phyloP scores from a whole-genome alignment of 768 basidiomycete species.

The Pisolithus orientalis region DNA sequence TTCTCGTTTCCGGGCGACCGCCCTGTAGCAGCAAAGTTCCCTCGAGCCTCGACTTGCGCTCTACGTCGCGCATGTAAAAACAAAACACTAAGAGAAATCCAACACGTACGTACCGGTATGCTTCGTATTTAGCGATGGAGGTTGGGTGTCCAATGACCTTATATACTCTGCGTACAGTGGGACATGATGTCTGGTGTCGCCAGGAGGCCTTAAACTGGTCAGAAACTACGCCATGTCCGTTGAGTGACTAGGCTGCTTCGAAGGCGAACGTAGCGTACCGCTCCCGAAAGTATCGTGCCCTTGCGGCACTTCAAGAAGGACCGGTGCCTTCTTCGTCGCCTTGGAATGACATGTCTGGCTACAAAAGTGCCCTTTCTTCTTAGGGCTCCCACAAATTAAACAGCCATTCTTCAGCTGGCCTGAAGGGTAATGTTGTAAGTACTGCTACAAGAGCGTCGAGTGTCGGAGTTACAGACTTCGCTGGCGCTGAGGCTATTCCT shows the following conservation, averaged over 20 bases:
- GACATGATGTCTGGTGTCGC: slow-evolving; percentile 55
- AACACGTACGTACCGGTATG: slow-evolving; percentile 44
- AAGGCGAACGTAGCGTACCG: slow-evolving; percentile 34
- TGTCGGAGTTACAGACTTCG: slow-evolving; percentile 25
- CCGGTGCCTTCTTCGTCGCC: slow-evolving; percentile 49
- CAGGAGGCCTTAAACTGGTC: slow-evolving; percentile 68
- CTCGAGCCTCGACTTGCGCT: slow-evolving; percentile 49
- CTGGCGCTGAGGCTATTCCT: slow-evolving; percentile 16
- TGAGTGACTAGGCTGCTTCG: background rate
- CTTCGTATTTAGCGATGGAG: slow-evolving; percentile 49
- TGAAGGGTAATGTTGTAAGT: slow-evolving; percentile 27
- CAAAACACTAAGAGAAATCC: background rate
- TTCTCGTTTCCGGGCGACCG: slow-evolving; percentile 65
- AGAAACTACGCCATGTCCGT: slow-evolving; percentile 34
- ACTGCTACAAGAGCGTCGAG: slow-evolving; percentile 21
- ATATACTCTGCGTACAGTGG: slow-evolving; percentile 54
- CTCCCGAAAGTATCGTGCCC: slow-evolving; percentile 60
- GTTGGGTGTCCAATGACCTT: slow-evolving; percentile 51
- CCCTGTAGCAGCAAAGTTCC: slow-evolving; percentile 49
- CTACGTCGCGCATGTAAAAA: slow-evolving; percentile 24
- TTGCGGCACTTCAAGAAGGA: slow-evolving; percentile 52
- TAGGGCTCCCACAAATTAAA: slow-evolving; percentile 51
- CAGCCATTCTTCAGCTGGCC: slow-evolving; percentile 41
- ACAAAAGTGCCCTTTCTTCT: slow-evolving; percentile 63
- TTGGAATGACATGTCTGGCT: slow-evolving; percentile 47